These are phyloP conservation scores for Parasitella parasitica DNA, from an alignment of 371 early-diverging fungal genomes.

Conservation along the genomic window DNA sequence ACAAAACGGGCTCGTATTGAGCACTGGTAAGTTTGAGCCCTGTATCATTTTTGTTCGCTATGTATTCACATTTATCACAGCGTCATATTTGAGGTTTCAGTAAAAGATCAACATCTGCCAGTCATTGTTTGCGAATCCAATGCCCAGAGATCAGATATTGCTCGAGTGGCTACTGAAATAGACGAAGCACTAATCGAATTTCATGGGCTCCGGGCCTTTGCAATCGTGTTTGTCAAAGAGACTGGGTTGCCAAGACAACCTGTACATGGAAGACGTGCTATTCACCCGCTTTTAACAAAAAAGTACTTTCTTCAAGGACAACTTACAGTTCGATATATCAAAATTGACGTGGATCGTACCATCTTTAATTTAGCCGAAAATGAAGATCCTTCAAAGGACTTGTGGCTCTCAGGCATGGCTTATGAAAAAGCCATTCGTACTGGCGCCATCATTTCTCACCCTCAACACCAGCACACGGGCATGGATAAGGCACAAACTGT, in stretches of 20 bases:
- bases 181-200: constrained; percentile 49
- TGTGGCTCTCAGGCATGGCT: constrained; percentile 30
- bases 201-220: constrained; percentile 63
- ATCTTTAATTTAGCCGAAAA: constrained; percentile 49
- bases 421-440: constrained; percentile 24
- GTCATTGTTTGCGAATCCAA: constrained; percentile 66
- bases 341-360: constrained; percentile 49
- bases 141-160: constrained; percentile 41
- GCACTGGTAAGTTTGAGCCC: constrained; percentile 54
- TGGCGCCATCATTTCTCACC: constrained; percentile 31
- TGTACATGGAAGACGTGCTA: constrained; percentile 60
- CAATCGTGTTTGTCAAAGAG: constrained; percentile 54
- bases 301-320: constrained; percentile 60
- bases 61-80: constrained; percentile 24
- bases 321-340: constrained; percentile 39
- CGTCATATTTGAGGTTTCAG: constrained; percentile 59
- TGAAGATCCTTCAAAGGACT: constrained; percentile 33
- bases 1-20: constrained; percentile 45
- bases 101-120: constrained; percentile 65
- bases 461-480: constrained; percentile 67
- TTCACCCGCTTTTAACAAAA: constrained; percentile 62
- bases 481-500: constrained; percentile 56
- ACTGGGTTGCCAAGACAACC: constrained; percentile 64
- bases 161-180: constrained; percentile 53
- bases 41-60: too few relatives aligned